Base-by-base conservation (phyloP, 1,284 basidiomycete genomes). In the Puccinia hordei region DNA sequence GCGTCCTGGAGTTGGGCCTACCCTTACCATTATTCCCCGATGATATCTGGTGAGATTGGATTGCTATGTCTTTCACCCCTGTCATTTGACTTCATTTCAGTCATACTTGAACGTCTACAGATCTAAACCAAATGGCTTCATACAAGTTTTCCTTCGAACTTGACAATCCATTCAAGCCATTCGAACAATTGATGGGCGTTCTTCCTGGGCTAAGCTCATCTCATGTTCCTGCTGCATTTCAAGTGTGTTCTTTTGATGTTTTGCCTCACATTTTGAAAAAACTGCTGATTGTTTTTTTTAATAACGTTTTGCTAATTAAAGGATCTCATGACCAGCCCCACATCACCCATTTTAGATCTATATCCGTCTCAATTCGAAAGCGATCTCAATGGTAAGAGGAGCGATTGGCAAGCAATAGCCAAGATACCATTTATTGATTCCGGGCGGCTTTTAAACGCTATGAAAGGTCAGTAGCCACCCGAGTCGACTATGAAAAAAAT, bases 341-440 rank as follows among this genome's bases (percentile, higher is more conserved):
- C 89, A 81, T 99, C 96, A 8, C 90, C 94, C 0, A 98, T 99
- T 84, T 86, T 93, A 74, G 93, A 97, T 85, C 99, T 99, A 87
- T 99, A 99, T 85, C 97, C 97, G 0, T 83, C 88, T 19, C 90
- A 93, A 76, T 99, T 98, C 83, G 94, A 94, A 82, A 90, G 90
- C 82, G 97, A 99, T 87, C 87, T 98, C 85, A 99, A 99, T 84
- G 97, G 97, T 69, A 99, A 99, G 89, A 99, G 96, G 86, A 91
- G 92, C 83, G 95, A 98, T 49, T 99, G 97, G 97, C 97, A 99
- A 86, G 96, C 96, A 0, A 90, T 99, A 81, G 94, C 99, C 81
- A 98, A 99, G 87, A 98, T 99, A 83, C 97, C 97, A 0, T 99
- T 99, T 87, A 98, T 99, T 82, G 91, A 98, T 72, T 91, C 97